A percentile compares a stretch with the other conserved stretches of the same genome.
Evolutionary conservation across 257 asterid genomes (phyloP).

Genomic region (Knoxia roxburghii): DNA sequence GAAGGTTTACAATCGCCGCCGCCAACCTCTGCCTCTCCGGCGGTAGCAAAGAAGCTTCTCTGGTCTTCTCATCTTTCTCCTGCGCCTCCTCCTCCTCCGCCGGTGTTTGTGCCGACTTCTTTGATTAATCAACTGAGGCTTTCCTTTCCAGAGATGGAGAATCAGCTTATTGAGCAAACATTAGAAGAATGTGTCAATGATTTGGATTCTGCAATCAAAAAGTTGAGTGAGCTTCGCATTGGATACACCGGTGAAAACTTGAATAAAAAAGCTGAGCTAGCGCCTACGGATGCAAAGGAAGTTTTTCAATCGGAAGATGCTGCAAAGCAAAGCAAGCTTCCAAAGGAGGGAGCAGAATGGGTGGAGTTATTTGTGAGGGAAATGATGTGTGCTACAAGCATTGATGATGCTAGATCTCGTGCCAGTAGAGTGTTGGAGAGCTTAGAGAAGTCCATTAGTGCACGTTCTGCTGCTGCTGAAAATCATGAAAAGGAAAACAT

Average conservation of each 20-base stretch:
- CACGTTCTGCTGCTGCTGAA: constrained; percentile 41
- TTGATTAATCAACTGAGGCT: constrained; percentile 47
- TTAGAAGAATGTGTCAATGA: constrained; percentile 49
- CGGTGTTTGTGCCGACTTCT: constrained; percentile 22
- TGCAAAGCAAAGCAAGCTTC: constrained; percentile 33
- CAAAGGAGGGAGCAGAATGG: constrained; percentile 74
- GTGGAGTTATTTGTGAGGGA: constrained; percentile 67
- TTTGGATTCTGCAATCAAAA: constrained; percentile 48
- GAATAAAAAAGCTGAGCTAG: constrained; percentile 7
- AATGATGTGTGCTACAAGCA: constrained; percentile 61
- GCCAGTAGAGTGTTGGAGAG: constrained; percentile 53
- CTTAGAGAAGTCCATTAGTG: constrained; percentile 60
- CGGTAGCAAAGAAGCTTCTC: constrained; percentile 53
- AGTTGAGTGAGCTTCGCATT: constrained; percentile 42
- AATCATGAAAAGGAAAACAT: constrained; percentile 63
- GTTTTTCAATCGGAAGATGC: constrained; percentile 30
- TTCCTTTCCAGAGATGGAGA: constrained; percentile 50
- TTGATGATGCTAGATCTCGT: constrained; percentile 70
- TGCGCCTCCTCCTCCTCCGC: too few relatives aligned
- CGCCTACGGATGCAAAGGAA: constrained; percentile 20
- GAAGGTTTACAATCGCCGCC: constrained; percentile 59
- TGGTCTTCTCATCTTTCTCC: constrained; percentile 40
- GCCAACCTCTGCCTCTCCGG: constrained; percentile 48
- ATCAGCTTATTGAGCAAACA: constrained; percentile 59
- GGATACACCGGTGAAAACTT: constrained; percentile 29